Evolutionary conservation across 345 rosid genomes (phyloP), one percentile per base, ranked within the genome.

Genomic region (Camelina hispida): DNA sequence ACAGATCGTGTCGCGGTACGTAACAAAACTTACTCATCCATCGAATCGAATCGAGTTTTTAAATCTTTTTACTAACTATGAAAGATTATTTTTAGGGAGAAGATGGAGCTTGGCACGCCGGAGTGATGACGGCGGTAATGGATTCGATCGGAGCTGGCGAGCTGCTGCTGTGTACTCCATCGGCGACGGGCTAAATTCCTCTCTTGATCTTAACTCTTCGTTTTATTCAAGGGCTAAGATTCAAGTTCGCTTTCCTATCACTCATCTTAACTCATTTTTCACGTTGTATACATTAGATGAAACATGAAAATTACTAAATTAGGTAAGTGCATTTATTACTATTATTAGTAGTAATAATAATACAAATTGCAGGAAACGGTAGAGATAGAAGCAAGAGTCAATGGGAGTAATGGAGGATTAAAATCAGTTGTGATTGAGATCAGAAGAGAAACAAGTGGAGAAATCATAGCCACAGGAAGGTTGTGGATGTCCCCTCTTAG

Each of bases 381-480:
- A 46, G 91, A 85, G 76, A 46, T 88, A 44, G 86, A 85, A 74
- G 93, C 88, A 51, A 83, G 71, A 74, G 85, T 87, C n/a, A 75
- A 46, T 4, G 89, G 85, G 15, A 56, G 40, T 5, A 84, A 50
- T 47, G 94, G 86, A 56, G 81, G 66, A 54, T 78, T 88, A 17
- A 58, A 82, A 9, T 75, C 81, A 7, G 88, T 78, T 68, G 56
- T 71, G 52, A 80, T 85, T 69, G 86, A 83, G 62, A 78, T 86
- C 5, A 71, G 72, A 68, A 84, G 82, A 57, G 88, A 81, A 58
- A 37, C 28, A 2, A 71, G 61, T 64, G 50, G 51, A 59, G 70
- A 86, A 40, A 35, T 85, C 2, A 73, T 88, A 73, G 94, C 93
- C 51, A 52, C 83, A 42, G 93, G 84, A 43, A 90, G 82, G 53